Percentiles rank a stretch among this genome's conserved stretches.
phyloP scores from a whole-genome alignment of 768 basidiomycete genomes.

The Mrakia gelida region DNA sequence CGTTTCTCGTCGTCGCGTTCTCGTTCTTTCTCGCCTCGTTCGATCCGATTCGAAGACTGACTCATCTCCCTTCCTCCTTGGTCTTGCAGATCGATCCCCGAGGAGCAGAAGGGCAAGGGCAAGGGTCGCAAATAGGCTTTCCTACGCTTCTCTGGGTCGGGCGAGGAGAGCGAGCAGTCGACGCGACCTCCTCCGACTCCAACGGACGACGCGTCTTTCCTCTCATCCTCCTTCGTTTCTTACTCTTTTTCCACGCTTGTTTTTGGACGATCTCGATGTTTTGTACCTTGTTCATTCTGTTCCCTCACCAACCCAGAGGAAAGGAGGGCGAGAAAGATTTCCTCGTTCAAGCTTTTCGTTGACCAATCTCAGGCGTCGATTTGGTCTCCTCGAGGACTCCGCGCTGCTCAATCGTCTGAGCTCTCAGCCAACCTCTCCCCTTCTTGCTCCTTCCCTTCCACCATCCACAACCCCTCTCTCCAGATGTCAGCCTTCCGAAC shows the following conservation, averaged over 20 bases:
- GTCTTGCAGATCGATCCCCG: not conserved
- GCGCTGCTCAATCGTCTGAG: not conserved
- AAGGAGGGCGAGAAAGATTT: too few relatives aligned
- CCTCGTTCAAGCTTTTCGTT: too few relatives aligned
- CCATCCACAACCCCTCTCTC: not conserved
- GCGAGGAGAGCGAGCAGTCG: not conserved
- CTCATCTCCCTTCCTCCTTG: not conserved
- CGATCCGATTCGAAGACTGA: not conserved
- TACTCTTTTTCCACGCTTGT: not conserved
- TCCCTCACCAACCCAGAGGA: too few relatives aligned
- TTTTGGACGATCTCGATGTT: not conserved
- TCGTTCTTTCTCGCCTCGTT: not conserved
- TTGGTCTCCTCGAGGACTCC: not conserved
- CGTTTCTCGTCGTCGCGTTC: not conserved
- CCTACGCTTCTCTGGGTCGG: too few relatives aligned
- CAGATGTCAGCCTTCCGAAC: not conserved
- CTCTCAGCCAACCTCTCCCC: not conserved
- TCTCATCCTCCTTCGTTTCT: too few relatives aligned
- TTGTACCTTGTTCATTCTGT: not conserved
- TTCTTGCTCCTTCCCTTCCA: not conserved
- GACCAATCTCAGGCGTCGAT: too few relatives aligned
- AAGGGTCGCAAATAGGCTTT: not conserved
- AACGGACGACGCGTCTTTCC: not conserved
- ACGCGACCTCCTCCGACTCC: not conserved
- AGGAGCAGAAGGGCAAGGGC: conserved; percentile 6